Base-by-base conservation (phyloP, 805 yeast species). In the Teunomyces panamensis region DNA sequence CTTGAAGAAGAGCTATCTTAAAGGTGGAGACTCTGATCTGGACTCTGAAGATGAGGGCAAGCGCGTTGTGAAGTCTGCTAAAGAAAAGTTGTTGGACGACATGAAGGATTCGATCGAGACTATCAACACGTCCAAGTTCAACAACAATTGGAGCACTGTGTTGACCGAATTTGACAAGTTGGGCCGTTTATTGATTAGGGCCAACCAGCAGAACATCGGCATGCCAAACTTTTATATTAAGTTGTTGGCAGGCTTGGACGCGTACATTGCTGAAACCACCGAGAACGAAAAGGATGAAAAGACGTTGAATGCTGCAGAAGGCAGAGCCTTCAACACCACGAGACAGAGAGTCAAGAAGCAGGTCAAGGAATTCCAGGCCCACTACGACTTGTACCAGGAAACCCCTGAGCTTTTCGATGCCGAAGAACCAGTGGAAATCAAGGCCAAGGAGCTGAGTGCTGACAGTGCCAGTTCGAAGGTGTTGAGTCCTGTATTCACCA, bases 81-180 rank as follows among this genome's bases (percentile, higher is more conserved):
- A 86, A 71, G 98, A 91, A 55, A 94, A 92, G 74, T 77, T 90
- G 51, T 67, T 90, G 57, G 97, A 90, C 63, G 99, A 94, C 67
- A 79, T 94, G 72, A 84, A 80, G 57, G 75, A 75, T 24, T 68
- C 80, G 30, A 79, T 85, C 56, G 84, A 81, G 59, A 77, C 81
- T 45, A 81, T 90, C 59, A 90, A 85, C 61, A 77, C 78, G 49
- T 83, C 84, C 44, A 83, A 81, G 59, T 78, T 80, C 68, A 78
- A 79, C 55, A 81, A 81, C 60, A 92, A 88, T 69, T 92, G 97
- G 96, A 77, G 83, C 47, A 73, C 78, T 35, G 85, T 87, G 39
- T 78, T 85, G 45, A 69, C 74, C 42, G 95, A 88, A 59, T 88
- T 90, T 58, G 98, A 94, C 63, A 83, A 79, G 63, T 74, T 89